phyloP scores from a whole-genome alignment of 2,329 filamentous ascomycete species.

The Pseudogymnoascus sp. region DNA sequence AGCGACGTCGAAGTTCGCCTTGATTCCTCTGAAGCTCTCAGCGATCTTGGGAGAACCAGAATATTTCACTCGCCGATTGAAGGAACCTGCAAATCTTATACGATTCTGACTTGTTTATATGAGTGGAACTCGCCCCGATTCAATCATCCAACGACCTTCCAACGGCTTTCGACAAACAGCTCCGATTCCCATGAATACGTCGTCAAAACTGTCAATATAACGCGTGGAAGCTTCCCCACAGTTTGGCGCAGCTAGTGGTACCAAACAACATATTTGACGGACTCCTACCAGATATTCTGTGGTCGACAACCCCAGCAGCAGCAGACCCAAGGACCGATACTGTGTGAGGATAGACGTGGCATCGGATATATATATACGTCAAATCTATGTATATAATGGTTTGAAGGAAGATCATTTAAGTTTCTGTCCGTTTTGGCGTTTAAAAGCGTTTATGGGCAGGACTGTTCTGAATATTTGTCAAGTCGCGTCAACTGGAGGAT shows the following conservation, averaged over 20 bases:
- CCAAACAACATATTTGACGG: not conserved
- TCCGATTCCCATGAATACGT: not conserved
- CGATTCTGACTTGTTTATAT: not conserved
- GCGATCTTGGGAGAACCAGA: not conserved
- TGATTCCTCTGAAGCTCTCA: not conserved
- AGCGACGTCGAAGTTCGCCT: not conserved
- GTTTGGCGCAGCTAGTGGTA: not conserved
- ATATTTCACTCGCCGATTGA: not conserved
- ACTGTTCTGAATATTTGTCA: not conserved
- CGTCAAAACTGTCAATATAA: not conserved
- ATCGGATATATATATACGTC: not conserved
- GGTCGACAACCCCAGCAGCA: not conserved
- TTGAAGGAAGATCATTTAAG: not conserved
- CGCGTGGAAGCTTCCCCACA: not conserved
- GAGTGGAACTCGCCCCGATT: not conserved
- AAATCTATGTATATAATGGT: not conserved
- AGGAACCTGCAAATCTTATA: not conserved
- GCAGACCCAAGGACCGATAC: not conserved
- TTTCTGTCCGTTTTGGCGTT: not conserved
- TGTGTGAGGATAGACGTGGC: not conserved
- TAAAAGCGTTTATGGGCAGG: not conserved
- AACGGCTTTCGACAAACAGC: not conserved
- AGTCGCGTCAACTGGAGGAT: not conserved
- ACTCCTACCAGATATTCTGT: not conserved
- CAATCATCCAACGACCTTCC: not conserved